Evolutionary conservation across 495 filamentous ascomycete genomes (phyloP).

Genomic region (Penicillium bialowiezense): DNA sequence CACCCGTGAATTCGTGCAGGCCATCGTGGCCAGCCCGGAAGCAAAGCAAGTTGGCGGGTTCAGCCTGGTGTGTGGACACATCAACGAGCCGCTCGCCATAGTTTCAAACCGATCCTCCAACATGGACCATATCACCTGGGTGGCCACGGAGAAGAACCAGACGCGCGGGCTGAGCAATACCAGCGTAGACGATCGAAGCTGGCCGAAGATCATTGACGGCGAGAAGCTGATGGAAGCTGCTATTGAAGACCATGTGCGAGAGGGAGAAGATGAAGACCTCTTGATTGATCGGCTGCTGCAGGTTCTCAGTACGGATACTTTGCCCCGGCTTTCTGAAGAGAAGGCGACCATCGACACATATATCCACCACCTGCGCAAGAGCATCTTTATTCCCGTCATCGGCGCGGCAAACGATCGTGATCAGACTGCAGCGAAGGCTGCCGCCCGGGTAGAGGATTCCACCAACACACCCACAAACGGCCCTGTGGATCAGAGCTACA

Average conservation of each 20-base stretch:
- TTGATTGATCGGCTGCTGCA: conserved; percentile 69
- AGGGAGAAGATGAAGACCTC: conserved; percentile 53
- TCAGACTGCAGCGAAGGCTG: conserved; percentile 40
- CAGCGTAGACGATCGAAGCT: conserved; percentile 65
- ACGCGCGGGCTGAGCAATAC: conserved; percentile 86
- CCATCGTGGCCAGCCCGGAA: conserved; percentile 52
- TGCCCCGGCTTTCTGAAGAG: conserved; percentile 55
- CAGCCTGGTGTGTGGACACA: conserved; percentile 80
- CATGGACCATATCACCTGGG: conserved; percentile 59
- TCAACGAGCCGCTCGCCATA: conserved; percentile 76
- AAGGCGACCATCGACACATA: conserved; percentile 64
- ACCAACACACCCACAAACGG: conserved; percentile 17
- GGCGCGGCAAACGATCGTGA: conserved; percentile 49
- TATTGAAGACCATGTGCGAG: conserved; percentile 44
- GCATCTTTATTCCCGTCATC: conserved; percentile 80
- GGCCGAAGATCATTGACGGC: conserved; percentile 77
- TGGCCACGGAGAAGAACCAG: conserved; percentile 59
- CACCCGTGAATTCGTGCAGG: conserved; percentile 64
- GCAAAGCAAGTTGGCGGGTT: conserved; percentile 79
- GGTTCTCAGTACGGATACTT: conserved; percentile 67
- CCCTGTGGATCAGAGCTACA: conserved; percentile 26
- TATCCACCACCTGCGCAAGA: conserved; percentile 66
- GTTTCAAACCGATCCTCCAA: conserved; percentile 79
- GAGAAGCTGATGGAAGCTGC: conserved; percentile 47
- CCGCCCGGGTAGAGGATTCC: conserved; percentile 34